phyloP scores from a whole-genome alignment of 306 rosid species.

The Arachis hypogaea region DNA sequence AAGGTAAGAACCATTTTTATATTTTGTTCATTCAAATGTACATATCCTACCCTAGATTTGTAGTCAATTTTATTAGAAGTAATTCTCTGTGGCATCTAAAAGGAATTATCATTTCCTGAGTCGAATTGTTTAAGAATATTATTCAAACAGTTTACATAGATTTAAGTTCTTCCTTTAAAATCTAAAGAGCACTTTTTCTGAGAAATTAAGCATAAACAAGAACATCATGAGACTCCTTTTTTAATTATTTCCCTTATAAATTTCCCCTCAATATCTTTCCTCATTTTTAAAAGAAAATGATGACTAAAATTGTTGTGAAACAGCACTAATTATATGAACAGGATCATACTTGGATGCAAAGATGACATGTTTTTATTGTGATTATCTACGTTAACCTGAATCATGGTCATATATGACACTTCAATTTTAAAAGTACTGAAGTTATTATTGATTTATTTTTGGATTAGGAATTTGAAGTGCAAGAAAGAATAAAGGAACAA shows the following conservation, averaged over 20 bases:
- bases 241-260: not conserved
- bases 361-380: slow-evolving; percentile 23
- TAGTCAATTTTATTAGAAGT: too few species aligned
- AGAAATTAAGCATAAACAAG: not conserved
- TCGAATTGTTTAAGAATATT: not conserved
- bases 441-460: slow-evolving; percentile 31
- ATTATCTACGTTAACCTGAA: slow-evolving; percentile 2
- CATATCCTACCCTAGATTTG: not conserved
- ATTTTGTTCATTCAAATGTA: slow-evolving; percentile 9
- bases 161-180: not conserved
- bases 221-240: not conserved
- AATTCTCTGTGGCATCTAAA: too few species aligned
- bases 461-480: slow-evolving; percentile 86
- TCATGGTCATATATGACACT: not conserved
- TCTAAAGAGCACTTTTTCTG: not conserved
- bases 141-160: not conserved
- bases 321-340: not conserved
- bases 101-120: too few species aligned
- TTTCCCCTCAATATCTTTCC: not conserved
- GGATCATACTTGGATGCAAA: not conserved
- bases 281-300: not conserved
- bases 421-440: slow-evolving; percentile 2
- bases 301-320: not conserved
- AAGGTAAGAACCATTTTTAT: slow-evolving; percentile 54
- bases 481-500: slow-evolving; percentile 93